Evolutionary conservation across 2,329 filamentous ascomycete genomes (phyloP), one percentile per base, ranked within the genome.

Genomic region (Tolypocladium endophyticum): DNA sequence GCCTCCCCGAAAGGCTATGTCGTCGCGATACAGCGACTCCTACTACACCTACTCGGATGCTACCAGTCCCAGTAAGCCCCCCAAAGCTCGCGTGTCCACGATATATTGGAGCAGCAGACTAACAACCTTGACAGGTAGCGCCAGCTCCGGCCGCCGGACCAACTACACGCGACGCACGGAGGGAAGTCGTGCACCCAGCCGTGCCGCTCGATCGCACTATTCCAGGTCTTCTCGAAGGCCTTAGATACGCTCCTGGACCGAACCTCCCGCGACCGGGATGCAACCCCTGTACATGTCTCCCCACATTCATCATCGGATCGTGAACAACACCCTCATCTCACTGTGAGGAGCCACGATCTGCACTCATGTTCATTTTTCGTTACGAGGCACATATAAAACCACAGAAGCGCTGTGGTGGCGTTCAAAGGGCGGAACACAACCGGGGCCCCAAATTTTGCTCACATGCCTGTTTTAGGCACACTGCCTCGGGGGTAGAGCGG

Each of bases 41-140:
- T 79, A 79, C 62, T 79, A 80, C 67, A 81, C 77, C 57, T 84
- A 82, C 70, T 78, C 77, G 28, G 77, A 75, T 63, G 76, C 72
- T 25, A 64, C 63, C 64, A 78, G 71, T 67, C 78, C 77, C 63
- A 82, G 81, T 83, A 74, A 79, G 81, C 81, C 58, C 12, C 14
- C 45, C 16, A 30, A 20, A 20, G 9, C 25, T 12, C 25, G 9
- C 30, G 20, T 4, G 16, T 62, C 33, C 8, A 23, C 20, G 38
- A 55, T 16, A 45, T 53, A 12, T 16, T n/a, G 4, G 18, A 9
- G 50, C 18, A 54, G 8, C 50, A 23, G 12, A 57, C 54, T 71
- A 66, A 69, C 67, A 38, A 38, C 35, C 41, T 36, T 39, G 61
- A 66, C 66, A 78, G 79, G 76, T 69, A 81, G 78, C 66, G 70